phyloP scores from a whole-genome alignment of 345 rosid genomes.

The Raphanus raphanistrum region DNA sequence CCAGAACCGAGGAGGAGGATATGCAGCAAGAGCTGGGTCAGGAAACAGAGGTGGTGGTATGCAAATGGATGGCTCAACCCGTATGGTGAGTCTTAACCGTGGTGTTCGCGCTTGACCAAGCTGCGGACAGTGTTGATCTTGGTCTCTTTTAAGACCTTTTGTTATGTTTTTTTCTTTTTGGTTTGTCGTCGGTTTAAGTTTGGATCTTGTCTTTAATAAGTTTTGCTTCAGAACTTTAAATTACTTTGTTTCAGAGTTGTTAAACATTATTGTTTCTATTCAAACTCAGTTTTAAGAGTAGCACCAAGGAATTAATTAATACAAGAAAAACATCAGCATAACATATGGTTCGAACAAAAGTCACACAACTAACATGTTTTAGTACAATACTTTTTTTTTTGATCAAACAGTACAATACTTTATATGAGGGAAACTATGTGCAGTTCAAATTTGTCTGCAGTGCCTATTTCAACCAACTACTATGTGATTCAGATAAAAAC shows the following conservation, averaged over 20 bases:
- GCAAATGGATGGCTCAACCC: slow-evolving; percentile 41
- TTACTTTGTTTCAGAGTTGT: not conserved
- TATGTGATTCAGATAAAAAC: slow-evolving; percentile 50
- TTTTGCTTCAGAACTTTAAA: slow-evolving; percentile 5
- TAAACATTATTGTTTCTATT: not conserved
- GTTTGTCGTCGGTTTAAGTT: not conserved
- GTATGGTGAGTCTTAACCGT: slow-evolving; percentile 41
- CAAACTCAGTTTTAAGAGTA: not conserved
- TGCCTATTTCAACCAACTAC: slow-evolving; percentile 13
- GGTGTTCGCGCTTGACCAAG: slow-evolving; percentile 23
- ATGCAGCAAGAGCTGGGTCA: slow-evolving; percentile 33
- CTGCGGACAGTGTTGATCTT: slow-evolving; percentile 8
- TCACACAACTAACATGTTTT: slow-evolving; percentile 21
- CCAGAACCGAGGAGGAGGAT: slow-evolving; percentile 40
- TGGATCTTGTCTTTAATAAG: not conserved
- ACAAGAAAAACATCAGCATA: slow-evolving; percentile 10
- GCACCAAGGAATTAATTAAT: not conserved
- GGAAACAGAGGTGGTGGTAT: slow-evolving; percentile 35
- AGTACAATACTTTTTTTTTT: not conserved
- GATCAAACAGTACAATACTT: not conserved
- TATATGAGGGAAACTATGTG: slow-evolving; percentile 18
- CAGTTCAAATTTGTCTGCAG: not conserved
- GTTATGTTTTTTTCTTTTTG: not conserved
- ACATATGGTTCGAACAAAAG: not conserved
- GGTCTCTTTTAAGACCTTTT: slow-evolving; percentile 14